Percentiles rank a stretch among this genome's conserved stretches.
These are phyloP conservation scores for Tripterygium wilfordii DNA, from an alignment of 177 flowering plant species.

Conservation along the genomic window DNA sequence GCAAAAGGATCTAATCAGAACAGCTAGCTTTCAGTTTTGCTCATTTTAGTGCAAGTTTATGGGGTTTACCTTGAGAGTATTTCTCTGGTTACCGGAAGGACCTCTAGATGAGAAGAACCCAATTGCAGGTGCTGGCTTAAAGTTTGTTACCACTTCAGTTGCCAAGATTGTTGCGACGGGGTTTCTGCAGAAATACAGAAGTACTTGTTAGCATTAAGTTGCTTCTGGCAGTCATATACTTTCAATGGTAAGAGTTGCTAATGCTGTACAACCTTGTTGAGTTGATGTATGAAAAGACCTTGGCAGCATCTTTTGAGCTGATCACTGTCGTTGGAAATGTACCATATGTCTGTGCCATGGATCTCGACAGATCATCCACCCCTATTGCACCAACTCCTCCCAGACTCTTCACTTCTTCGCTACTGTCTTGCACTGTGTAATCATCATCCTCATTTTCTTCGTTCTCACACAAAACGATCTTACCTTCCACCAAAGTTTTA, in stretches of 20 bases:
- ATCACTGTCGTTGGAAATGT: slow-evolving; percentile 48
- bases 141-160: slow-evolving; percentile 29
- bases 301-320: slow-evolving; percentile 31
- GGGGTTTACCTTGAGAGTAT: slow-evolving; percentile 61
- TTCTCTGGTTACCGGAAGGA: slow-evolving; percentile 37
- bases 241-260: not conserved
- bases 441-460: slow-evolving; percentile 20
- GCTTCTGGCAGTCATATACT: not conserved
- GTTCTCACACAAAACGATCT: slow-evolving; percentile 55
- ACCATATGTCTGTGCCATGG: slow-evolving; percentile 31
- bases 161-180: slow-evolving; percentile 69
- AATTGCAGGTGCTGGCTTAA: slow-evolving; percentile 66
- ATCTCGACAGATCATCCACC: slow-evolving; percentile 25
- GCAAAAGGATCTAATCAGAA: slow-evolving; percentile 11
- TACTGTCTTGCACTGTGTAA: slow-evolving; percentile 21
- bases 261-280: slow-evolving; percentile 45
- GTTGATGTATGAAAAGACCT: slow-evolving; percentile 52
- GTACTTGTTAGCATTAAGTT: not conserved
- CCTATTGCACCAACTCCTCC: slow-evolving; percentile 59
- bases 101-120: slow-evolving; percentile 78
- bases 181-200: slow-evolving; percentile 24
- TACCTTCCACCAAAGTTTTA: slow-evolving; percentile 41
- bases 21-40: not conserved
- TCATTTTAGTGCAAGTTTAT: not conserved
- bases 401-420: slow-evolving; percentile 20